phyloP scores from a whole-genome alignment of 129 eudicot species.

The carrot (Daucus carota) region DNA sequence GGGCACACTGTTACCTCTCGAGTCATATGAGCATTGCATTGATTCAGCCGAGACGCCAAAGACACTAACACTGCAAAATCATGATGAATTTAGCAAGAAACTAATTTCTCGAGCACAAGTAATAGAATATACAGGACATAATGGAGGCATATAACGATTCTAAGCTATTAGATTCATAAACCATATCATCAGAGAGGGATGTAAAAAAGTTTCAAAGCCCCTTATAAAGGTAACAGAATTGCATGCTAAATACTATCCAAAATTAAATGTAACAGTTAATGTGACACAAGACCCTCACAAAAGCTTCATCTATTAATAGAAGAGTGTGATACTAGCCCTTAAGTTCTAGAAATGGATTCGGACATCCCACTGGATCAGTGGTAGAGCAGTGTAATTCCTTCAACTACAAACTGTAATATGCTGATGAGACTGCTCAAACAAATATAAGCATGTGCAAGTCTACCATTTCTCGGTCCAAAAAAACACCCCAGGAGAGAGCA shows the following conservation, averaged over 20 bases:
- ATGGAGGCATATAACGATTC: not conserved
- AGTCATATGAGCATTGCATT: constrained; percentile 88
- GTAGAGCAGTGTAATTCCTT: not conserved
- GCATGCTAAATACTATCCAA: not conserved
- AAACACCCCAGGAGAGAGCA: not conserved
- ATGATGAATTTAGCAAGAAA: not conserved
- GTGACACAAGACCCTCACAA: not conserved
- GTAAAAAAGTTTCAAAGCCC: not conserved
- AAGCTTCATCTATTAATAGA: not conserved
- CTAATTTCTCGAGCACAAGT: not conserved
- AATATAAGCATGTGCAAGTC: not conserved
- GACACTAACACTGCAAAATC: constrained; percentile 63
- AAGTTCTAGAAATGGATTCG: not conserved
- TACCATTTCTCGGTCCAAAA: not conserved
- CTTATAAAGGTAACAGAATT: not conserved
- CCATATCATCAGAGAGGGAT: not conserved
- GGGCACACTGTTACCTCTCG: constrained; percentile 90
- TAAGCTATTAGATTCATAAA: not conserved
- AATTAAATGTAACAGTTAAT: not conserved
- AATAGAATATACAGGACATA: not conserved
- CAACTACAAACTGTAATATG: not conserved
- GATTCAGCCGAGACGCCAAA: constrained; percentile 90
- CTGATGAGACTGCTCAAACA: not conserved
- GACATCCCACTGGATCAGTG: not conserved
- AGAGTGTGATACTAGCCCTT: not conserved